phyloP scores from a whole-genome alignment of 305 asterid genomes.

The Euphrasia arctica region DNA sequence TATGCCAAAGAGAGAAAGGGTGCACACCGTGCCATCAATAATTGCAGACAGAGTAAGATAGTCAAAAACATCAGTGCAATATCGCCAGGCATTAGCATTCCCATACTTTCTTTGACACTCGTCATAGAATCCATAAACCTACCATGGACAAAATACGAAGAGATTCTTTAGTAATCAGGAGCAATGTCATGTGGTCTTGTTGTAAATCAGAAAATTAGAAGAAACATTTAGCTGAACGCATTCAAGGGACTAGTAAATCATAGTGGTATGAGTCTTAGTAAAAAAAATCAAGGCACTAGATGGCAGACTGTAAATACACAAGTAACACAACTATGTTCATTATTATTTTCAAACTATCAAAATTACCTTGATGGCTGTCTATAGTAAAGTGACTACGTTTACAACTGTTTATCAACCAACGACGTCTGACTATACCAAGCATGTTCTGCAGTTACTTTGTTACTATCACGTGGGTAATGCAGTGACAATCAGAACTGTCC shows the following conservation, averaged over 20 bases:
- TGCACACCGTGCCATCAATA: constrained; percentile 88
- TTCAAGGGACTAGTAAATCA: not conserved
- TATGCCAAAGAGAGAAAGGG: constrained; percentile 24
- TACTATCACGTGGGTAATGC: too few species aligned
- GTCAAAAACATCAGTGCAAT: constrained; percentile 99
- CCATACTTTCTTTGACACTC: constrained; percentile 98
- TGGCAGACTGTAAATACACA: not conserved
- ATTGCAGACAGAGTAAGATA: constrained; percentile 91
- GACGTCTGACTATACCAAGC: not conserved
- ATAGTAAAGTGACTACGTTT: not conserved
- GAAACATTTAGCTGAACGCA: not conserved
- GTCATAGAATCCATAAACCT: constrained; percentile 99
- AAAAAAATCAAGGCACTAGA: not conserved
- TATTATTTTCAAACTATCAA: not conserved
- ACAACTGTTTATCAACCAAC: not conserved
- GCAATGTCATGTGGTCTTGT: constrained; percentile 1
- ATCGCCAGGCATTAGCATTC: constrained; percentile 97
- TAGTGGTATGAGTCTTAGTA: not conserved
- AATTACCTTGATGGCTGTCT: too few species aligned
- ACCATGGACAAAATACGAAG: constrained; percentile 22
- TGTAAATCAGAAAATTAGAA: not conserved
- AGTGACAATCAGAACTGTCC: not conserved
- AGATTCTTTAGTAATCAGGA: constrained; percentile 23
- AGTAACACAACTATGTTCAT: not conserved
- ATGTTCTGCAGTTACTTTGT: not conserved